A percentile compares a stretch with the other conserved stretches of the same genome.
Conservation (phyloP, 164 flowering plant species). For the Annona squamosa region DNA sequence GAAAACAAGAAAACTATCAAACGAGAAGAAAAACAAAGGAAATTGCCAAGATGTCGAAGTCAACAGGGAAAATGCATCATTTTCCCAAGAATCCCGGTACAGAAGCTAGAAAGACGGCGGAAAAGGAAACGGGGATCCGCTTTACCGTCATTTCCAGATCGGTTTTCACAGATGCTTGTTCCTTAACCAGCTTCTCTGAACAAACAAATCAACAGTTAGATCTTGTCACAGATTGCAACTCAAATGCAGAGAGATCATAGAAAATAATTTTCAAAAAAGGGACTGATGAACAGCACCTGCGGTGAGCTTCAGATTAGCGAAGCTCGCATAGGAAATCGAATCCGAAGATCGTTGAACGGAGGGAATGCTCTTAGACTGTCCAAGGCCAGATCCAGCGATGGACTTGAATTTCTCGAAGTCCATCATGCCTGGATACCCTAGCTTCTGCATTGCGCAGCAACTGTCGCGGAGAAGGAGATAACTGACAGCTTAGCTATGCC, state of each 20-base stretch:
- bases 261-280: too few relatives aligned
- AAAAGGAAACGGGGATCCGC: constrained; percentile 5
- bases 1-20: neutral
- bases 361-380: constrained; percentile 33
- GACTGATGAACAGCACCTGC: constrained; percentile 45
- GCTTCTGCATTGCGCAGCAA: constrained; percentile 44
- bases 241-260: neutral
- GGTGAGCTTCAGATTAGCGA: constrained; percentile 77
- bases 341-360: constrained; percentile 47
- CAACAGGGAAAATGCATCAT: neutral
- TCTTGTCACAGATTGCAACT: constrained; percentile 2
- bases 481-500: neutral
- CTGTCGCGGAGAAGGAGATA: neutral
- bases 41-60: neutral
- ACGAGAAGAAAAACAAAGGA: neutral
- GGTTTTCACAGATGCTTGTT: constrained; percentile 84
- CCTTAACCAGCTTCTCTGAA: constrained; percentile 89
- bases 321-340: constrained; percentile 54
- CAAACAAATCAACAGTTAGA: constrained; percentile 11
- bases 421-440: constrained; percentile 51
- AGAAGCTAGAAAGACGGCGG: neutral
- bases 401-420: constrained; percentile 63
- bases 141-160: constrained; percentile 88
- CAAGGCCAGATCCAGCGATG: constrained; percentile 31
- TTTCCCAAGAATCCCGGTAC: neutral